These are phyloP conservation scores for Ophioceras dolichostomum DNA, from an alignment of 2,329 filamentous ascomycete species.

Conservation along the genomic window DNA sequence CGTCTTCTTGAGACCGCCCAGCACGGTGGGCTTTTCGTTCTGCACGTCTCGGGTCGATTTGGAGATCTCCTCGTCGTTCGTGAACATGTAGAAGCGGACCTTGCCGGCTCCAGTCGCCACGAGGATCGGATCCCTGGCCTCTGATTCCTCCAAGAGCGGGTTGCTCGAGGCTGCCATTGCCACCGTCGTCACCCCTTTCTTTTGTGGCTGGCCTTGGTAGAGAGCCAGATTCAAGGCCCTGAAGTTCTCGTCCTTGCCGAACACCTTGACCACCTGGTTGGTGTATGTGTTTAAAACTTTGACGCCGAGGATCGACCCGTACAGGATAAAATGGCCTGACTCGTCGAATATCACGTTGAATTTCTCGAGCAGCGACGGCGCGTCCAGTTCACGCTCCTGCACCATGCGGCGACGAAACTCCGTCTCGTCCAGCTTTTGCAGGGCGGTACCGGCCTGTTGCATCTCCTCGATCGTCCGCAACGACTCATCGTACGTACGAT, in stretches of 20 bases:
- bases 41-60: constrained; percentile 83
- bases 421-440: constrained; percentile 72
- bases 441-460: constrained; percentile 83
- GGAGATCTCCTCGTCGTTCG: constrained; percentile 71
- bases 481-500: constrained; percentile 91
- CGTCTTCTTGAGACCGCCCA: constrained; percentile 43
- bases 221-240: constrained; percentile 71
- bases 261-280: constrained; percentile 82
- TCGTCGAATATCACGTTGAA: constrained; percentile 92
- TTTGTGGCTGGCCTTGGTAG: constrained; percentile 92
- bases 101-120: constrained; percentile 76
- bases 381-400: constrained; percentile 76
- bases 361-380: constrained; percentile 51
- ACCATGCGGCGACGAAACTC: constrained; percentile 86
- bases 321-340: constrained; percentile 87
- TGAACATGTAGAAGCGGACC: constrained; percentile 96
- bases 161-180: constrained; percentile 96
- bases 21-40: constrained; percentile 76
- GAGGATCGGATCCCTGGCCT: constrained; percentile 80
- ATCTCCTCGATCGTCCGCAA: constrained; percentile 80
- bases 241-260: constrained; percentile 81
- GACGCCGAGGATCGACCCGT: constrained; percentile 81
- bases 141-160: constrained; percentile 83
- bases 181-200: constrained; percentile 85
- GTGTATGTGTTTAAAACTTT: constrained; percentile 96